A percentile compares a stretch with the other conserved stretches of the same genome.
Conservation (phyloP, 1,284 basidiomycete genomes). For the Phellopilus nigrolimitatus region DNA sequence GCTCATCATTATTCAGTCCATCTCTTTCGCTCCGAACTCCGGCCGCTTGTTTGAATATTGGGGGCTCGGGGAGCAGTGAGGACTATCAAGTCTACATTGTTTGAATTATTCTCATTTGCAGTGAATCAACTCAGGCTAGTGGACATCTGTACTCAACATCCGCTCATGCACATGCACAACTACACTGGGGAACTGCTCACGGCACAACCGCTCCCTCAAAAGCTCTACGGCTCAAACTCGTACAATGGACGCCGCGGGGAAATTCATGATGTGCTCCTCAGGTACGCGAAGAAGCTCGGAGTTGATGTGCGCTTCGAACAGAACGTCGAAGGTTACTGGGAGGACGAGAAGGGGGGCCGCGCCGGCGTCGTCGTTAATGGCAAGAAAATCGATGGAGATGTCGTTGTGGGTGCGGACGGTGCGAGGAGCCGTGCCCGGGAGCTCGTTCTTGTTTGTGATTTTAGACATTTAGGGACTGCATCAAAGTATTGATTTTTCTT, state of each 20-base stretch:
- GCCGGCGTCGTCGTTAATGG: conserved; percentile 27
- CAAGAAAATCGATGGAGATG: conserved; percentile 25
- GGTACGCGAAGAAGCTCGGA: conserved; percentile 27
- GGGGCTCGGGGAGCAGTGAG: conserved; percentile 26
- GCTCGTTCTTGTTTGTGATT: conserved; percentile 12
- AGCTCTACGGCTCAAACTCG: conserved; percentile 22
- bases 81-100: not conserved
- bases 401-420: conserved; percentile 31
- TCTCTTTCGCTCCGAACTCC: conserved; percentile 22
- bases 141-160: conserved; percentile 24
- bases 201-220: conserved; percentile 23
- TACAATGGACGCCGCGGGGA: conserved; percentile 29
- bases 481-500: not conserved
- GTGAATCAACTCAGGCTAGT: conserved; percentile 22
- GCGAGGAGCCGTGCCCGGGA: conserved; percentile 26
- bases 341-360: conserved; percentile 20
- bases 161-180: conserved; percentile 23
- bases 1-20: conserved; percentile 11
- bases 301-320: conserved; percentile 26
- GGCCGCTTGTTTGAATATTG: conserved; percentile 25
- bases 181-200: conserved; percentile 24
- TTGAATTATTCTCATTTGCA: not conserved
- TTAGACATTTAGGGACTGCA: no score
- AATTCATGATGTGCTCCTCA: conserved; percentile 25
- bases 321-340: conserved; percentile 28